phyloP scores from a whole-genome alignment of 495 filamentous ascomycete genomes.

The Patellaria atrata region DNA sequence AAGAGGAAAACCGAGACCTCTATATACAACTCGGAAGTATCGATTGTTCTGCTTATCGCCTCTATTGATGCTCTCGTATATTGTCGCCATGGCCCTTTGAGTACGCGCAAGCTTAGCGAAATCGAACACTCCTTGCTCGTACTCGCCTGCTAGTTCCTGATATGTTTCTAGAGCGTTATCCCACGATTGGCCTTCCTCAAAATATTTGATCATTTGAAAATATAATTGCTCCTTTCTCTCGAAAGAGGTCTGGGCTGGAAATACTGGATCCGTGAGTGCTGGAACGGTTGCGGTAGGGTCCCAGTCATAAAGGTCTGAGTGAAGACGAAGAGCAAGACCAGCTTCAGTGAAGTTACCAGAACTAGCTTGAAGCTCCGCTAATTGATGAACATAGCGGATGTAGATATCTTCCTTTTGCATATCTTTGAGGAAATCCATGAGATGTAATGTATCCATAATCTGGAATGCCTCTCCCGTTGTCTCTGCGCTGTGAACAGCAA shows the following conservation, averaged over 20 bases:
- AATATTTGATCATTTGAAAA: slow-evolving; percentile 86
- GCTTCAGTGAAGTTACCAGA: slow-evolving; percentile 77
- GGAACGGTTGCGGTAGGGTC: slow-evolving; percentile 55
- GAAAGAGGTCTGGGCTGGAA: slow-evolving; percentile 77
- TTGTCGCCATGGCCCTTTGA: slow-evolving; percentile 81
- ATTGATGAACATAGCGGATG: slow-evolving; percentile 88
- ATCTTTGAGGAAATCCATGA: slow-evolving; percentile 95
- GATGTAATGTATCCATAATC: slow-evolving; percentile 68
- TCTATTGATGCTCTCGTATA: slow-evolving; percentile 76
- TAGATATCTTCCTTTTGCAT: slow-evolving; percentile 97
- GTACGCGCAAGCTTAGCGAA: slow-evolving; percentile 81
- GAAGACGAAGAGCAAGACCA: slow-evolving; percentile 75
- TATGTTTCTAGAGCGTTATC: slow-evolving; percentile 80
- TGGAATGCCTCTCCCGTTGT: slow-evolving; percentile 60
- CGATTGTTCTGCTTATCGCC: slow-evolving; percentile 61
- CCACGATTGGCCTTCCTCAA: slow-evolving; percentile 88
- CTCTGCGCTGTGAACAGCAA: slow-evolving; percentile 78
- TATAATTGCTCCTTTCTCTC: slow-evolving; percentile 87
- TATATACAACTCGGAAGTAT: slow-evolving; percentile 87
- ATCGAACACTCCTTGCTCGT: slow-evolving; percentile 79
- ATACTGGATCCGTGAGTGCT: slow-evolving; percentile 53
- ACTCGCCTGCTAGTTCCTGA: slow-evolving; percentile 76
- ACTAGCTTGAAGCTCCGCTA: slow-evolving; percentile 62
- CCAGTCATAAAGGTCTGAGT: slow-evolving; percentile 91
- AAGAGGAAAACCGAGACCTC: slow-evolving; percentile 76